phyloP scores from a whole-genome alignment of 2,329 filamentous ascomycete species.

The Golovinomyces cichoracearum region DNA sequence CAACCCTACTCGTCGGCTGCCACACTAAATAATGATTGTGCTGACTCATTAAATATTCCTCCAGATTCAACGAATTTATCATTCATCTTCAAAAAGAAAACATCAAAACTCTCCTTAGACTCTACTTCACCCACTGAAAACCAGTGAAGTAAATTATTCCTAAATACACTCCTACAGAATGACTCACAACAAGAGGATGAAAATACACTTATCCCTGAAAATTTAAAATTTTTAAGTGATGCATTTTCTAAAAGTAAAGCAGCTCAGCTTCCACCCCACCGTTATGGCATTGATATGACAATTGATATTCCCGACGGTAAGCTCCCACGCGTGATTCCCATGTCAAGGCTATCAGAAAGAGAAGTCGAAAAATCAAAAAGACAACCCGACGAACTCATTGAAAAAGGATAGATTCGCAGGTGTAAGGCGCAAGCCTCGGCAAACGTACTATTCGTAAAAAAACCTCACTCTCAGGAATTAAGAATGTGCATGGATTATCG shows the following conservation, averaged over 20 bases:
- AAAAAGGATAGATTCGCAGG: background rate
- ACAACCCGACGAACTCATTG: background rate
- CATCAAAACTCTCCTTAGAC: background rate
- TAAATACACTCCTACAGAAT: background rate
- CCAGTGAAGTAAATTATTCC: background rate
- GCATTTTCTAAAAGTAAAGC: background rate
- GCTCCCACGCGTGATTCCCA: background rate
- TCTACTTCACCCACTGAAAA: background rate
- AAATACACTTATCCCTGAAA: background rate
- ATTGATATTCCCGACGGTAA: background rate
- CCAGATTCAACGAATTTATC: background rate
- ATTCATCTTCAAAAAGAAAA: background rate
- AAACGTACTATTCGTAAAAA: conserved; percentile 1
- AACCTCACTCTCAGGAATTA: background rate
- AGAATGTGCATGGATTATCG: conserved; percentile 2
- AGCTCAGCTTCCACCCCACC: background rate
- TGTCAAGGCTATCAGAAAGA: background rate
- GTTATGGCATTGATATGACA: background rate
- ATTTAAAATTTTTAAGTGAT: background rate
- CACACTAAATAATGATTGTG: background rate
- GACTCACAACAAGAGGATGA: background rate
- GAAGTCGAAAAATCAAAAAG: background rate
- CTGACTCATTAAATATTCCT: background rate
- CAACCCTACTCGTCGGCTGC: background rate
- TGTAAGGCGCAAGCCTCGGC: background rate